Base-by-base conservation (phyloP, 2,329 filamentous ascomycete species). In the Gaeumannomyces tritici region DNA sequence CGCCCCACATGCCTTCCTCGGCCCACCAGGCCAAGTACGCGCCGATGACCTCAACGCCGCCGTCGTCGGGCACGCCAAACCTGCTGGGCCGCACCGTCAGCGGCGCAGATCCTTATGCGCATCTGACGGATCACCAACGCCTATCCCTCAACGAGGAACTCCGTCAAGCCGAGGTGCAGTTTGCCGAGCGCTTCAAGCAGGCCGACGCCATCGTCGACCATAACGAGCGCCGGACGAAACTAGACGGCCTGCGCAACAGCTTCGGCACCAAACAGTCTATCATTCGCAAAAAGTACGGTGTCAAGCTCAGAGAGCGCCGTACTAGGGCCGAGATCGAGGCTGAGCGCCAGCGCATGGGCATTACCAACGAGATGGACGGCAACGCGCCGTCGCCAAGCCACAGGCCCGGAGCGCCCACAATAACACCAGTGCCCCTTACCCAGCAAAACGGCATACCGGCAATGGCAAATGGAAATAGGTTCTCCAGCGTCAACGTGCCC, bases 211-310 rank as follows among this genome's bases (percentile, higher is more conserved):
- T 81, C 12, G 62, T 68, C 0, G 74, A 79, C 51, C 70, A 72
- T 2, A 66, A 63, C 55, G 69, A 68, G 65, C 72, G 68, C 60
- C 73, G 65, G 63, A 65, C 21, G 1, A 71, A 67, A 58, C 61
- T 83, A 0, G 74, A 76, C 0, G 77, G 73, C 12, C 66, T 84
- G 1, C 78, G 78, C 55, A 85, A 84, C 65, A 77, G 77, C 3
- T 83, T 81, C 66, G 79, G 79, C 56, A 83, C 81, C 3, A 83
- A 82, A 63, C 81, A 83, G 68, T 83, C 80, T 61, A 76, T 76
- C n/a, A 80, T 83, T 3, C 77, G 83, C 15, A 85, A 83, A 68
- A 83, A 79, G 64, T 85, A 80, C 64, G 83, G 83, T n/a, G 81
- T 86, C 35, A 76, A 77, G 1, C 74, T 85, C 18, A 77, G 80